Conservation (phyloP, 169 alveolate species). For the Babesia caballi region DNA sequence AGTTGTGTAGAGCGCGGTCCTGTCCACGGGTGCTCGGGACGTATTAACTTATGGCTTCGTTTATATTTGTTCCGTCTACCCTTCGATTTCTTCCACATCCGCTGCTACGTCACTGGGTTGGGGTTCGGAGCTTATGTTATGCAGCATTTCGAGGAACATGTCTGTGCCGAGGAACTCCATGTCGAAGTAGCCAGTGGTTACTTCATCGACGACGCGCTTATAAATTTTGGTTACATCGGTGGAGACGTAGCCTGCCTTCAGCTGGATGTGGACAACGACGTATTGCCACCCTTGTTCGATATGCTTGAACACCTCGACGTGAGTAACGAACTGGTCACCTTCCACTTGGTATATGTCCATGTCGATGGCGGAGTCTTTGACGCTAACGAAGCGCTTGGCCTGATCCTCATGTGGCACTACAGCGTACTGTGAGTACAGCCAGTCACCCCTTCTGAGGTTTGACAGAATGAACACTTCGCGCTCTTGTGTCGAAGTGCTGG, state of each 20-base stretch:
- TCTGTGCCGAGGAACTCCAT: neutral
- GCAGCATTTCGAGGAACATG: neutral
- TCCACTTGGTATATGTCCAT: neutral
- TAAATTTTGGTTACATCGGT: neutral
- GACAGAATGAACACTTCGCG: neutral
- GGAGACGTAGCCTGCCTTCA: neutral
- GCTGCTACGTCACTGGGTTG: too few species aligned
- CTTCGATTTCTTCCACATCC: too few species aligned
- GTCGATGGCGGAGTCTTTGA: neutral
- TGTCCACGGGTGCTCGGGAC: too few species aligned
- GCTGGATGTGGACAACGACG: neutral
- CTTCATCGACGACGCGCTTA: neutral
- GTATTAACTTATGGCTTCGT: too few species aligned
- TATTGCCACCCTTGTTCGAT: neutral
- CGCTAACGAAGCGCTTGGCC: neutral
- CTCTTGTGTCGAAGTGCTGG: too few species aligned
- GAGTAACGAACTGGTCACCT: neutral
- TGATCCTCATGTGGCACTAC: neutral
- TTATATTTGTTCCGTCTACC: too few species aligned
- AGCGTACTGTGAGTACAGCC: neutral
- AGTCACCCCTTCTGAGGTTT: slow-evolving; percentile 4
- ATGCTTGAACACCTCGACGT: neutral
- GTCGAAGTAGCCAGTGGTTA: neutral
- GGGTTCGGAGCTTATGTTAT: too few species aligned
- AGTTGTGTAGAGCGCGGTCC: too few species aligned